A percentile compares a stretch with the other conserved stretches of the same genome.
phyloP scores from a whole-genome alignment of 805 yeast genomes.

The Candida silvicultrix region DNA sequence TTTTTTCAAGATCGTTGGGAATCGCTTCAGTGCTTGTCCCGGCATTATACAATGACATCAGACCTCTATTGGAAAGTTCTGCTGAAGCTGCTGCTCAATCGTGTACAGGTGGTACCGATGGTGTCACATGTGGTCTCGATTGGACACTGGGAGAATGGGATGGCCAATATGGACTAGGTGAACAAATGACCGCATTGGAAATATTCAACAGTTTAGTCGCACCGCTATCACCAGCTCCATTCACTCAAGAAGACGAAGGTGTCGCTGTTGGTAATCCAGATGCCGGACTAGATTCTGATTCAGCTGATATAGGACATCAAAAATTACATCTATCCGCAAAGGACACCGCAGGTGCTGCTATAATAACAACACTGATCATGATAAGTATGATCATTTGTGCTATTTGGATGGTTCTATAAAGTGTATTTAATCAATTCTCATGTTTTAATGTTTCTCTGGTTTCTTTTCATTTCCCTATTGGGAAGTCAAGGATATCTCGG shows the following conservation, averaged over 20 bases:
- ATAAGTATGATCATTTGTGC: constrained; percentile 54
- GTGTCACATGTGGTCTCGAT: constrained; percentile 67
- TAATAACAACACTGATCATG: constrained; percentile 69
- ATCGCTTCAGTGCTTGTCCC: constrained; percentile 52
- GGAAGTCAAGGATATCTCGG: not conserved
- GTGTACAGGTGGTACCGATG: constrained; percentile 70
- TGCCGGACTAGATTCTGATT: constrained; percentile 38
- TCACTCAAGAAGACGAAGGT: constrained; percentile 43
- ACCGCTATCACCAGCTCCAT: constrained; percentile 41
- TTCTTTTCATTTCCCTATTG: not conserved
- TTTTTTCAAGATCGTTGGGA: constrained; percentile 59
- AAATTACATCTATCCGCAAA: constrained; percentile 41
- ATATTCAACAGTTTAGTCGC: constrained; percentile 43
- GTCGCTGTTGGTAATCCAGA: constrained; percentile 45
- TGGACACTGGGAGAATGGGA: constrained; percentile 62
- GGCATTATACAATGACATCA: constrained; percentile 34
- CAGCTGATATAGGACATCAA: constrained; percentile 28
- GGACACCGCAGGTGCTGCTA: constrained; percentile 85
- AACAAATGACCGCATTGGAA: constrained; percentile 72
- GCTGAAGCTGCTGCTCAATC: constrained; percentile 66
- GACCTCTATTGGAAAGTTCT: constrained; percentile 35
- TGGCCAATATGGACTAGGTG: constrained; percentile 67
- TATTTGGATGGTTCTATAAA: constrained; percentile 68
- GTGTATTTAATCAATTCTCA: too few relatives aligned
- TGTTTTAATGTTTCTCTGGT: too few relatives aligned